Conservation (phyloP, 768 basidiomycete species). For the Termitomyces sp. region DNA sequence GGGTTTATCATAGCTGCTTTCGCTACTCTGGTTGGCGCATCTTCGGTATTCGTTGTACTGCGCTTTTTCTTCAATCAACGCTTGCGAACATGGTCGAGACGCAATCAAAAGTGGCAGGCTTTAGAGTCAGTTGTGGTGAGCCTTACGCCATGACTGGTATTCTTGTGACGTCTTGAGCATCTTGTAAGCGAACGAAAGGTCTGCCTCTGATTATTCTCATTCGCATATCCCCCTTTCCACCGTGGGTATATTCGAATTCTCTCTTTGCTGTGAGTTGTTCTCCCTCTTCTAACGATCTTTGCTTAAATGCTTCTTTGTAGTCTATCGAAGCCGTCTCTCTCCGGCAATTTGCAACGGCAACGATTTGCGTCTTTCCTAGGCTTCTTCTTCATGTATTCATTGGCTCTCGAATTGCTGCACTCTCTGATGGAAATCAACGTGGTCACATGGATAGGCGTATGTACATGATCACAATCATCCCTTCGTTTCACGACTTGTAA, state of each 20-base stretch:
- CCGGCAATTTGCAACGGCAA: constrained; percentile 75
- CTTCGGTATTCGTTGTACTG: constrained; percentile 55
- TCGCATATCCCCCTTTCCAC: constrained; percentile 78
- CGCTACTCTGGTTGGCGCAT: constrained; percentile 62
- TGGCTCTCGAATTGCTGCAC: constrained; percentile 66
- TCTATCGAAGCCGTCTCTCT: constrained; percentile 72
- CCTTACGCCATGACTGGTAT: constrained; percentile 3
- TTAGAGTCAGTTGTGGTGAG: constrained; percentile 72
- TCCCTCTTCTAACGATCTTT: background rate
- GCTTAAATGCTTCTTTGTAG: constrained; percentile 25
- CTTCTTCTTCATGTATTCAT: constrained; percentile 72
- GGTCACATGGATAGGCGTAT: constrained; percentile 76
- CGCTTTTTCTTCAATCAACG: constrained; percentile 54
- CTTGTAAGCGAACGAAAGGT: constrained; percentile 61
- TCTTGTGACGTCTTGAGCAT: constrained; percentile 2
- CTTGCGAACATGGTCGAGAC: constrained; percentile 55
- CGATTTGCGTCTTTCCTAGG: constrained; percentile 67
- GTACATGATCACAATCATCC: constrained; percentile 20
- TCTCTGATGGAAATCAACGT: constrained; percentile 76
- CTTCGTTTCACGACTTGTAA: background rate
- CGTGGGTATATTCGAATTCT: constrained; percentile 84
- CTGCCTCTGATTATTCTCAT: constrained; percentile 80
- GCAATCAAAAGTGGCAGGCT: constrained; percentile 74
- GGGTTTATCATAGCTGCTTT: constrained; percentile 66
- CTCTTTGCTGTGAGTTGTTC: constrained; percentile 62